These are phyloP conservation scores for Thalia dealbata DNA, from an alignment of 176 grass and related monocot genomes.

Conservation along the genomic window DNA sequence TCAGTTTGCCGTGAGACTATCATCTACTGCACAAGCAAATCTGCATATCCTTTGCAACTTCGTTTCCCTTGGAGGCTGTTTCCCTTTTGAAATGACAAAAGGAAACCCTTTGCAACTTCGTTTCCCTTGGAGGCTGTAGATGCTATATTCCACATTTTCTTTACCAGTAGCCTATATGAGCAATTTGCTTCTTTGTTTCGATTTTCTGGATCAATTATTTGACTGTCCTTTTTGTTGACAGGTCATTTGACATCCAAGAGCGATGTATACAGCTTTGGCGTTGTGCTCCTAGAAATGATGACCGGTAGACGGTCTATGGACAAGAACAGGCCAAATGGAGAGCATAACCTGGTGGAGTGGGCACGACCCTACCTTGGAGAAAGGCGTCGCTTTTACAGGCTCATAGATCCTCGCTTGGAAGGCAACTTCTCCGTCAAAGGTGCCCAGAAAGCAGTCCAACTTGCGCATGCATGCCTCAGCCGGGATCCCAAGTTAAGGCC, in stretches of 20 bases:
- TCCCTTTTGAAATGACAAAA: background rate
- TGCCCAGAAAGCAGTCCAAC: conserved; percentile 58
- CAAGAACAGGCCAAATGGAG: conserved; percentile 82
- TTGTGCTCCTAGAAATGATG: conserved; percentile 85
- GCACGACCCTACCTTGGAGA: conserved; percentile 59
- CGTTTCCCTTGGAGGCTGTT: background rate
- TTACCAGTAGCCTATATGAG: background rate
- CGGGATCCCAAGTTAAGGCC: conserved; percentile 61
- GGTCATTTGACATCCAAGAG: conserved; percentile 91
- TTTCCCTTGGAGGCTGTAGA: background rate
- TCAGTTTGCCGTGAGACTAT: too few species aligned
- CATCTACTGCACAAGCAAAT: too few species aligned
- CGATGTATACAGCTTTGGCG: conserved; percentile 71
- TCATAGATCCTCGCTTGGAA: conserved; percentile 60
- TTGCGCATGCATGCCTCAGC: conserved; percentile 58
- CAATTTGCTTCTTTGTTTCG: background rate
- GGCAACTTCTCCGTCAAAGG: conserved; percentile 74
- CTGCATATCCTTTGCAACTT: background rate
- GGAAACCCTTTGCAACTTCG: background rate
- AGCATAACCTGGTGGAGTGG: conserved; percentile 91
- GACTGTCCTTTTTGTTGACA: conserved; percentile 27
- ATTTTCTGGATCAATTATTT: background rate
- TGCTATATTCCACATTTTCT: background rate
- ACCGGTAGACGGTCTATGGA: conserved; percentile 74
- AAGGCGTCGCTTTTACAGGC: conserved; percentile 59